These are phyloP conservation scores for Lyophyllum decastes DNA, from an alignment of 768 basidiomycete species.

Conservation along the genomic window DNA sequence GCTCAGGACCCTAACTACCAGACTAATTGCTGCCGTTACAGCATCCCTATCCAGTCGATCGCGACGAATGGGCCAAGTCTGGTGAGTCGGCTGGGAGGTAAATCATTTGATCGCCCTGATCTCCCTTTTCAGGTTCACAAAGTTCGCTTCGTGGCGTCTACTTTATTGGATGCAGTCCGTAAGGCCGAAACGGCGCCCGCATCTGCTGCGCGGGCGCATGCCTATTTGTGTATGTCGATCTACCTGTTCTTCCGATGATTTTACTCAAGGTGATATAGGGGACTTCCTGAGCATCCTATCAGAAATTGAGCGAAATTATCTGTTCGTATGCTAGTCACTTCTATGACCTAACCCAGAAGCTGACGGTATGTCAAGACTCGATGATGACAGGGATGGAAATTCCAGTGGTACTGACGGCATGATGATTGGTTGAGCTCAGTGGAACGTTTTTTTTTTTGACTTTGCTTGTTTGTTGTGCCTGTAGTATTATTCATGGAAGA, in stretches of 20 bases:
- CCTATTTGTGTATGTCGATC: constrained; percentile 71
- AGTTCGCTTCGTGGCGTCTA: constrained; percentile 92
- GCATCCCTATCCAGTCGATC: constrained; percentile 92
- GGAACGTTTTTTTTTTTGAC: not conserved
- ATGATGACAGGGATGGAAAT: constrained; percentile 69
- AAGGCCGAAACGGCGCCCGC: constrained; percentile 80
- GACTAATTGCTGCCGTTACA: constrained; percentile 27
- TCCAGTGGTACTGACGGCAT: constrained; percentile 58
- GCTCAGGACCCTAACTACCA: not conserved
- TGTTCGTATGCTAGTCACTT: constrained; percentile 45
- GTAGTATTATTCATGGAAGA: constrained; percentile 14
- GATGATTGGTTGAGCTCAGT: constrained; percentile 17
- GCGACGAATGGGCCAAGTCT: constrained; percentile 85
- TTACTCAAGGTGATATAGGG: constrained; percentile 49
- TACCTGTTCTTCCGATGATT: not conserved
- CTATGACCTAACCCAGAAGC: constrained; percentile 3
- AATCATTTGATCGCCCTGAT: constrained; percentile 15
- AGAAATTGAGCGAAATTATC: constrained; percentile 90
- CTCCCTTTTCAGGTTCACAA: constrained; percentile 69
- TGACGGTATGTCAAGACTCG: constrained; percentile 43
- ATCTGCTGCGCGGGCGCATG: constrained; percentile 82
- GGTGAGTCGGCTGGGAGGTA: constrained; percentile 30
- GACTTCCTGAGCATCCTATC: constrained; percentile 90
- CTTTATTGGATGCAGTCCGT: constrained; percentile 80
- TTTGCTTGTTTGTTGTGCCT: not conserved